Evolutionary conservation across 2,329 filamentous ascomycete species (phyloP), one percentile per base, ranked within the genome.

Genomic region (Aspergillus udagawae): DNA sequence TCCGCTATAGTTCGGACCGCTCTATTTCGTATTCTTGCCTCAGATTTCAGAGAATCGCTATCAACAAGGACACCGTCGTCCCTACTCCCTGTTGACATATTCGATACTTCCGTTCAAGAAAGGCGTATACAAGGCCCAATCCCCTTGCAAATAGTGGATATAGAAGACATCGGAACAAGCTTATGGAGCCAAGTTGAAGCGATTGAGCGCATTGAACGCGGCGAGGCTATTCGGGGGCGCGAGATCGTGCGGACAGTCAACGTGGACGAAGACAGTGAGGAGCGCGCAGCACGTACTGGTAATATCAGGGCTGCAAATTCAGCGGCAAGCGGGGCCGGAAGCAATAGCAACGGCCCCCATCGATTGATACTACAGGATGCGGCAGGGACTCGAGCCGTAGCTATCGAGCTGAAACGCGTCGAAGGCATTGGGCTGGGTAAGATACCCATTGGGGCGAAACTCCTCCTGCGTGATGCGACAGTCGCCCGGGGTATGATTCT

Each of bases 171-270:
- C 21, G 83, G 87, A 2, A 82, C 83, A 53, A 91, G 88, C 65
- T 83, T 89, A 52, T 96, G 92, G 91, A 88, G 91, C 62, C 91
- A 97, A 73, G 83, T 96, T 32, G 91, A 97, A 72, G 86, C 87
- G 35, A 84, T 82, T 45, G 80, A 79, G 52, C 77, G 80, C 8
- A 70, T 83, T 2, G 81, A 84, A 64, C 75, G 77, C 12, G 74
- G 79, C 4, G 77, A 81, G 57, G 75, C 79, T 2, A 71, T 79
- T n/a, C 77, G 78, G 44, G 94, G 94, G 0, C 78, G 92, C 9
- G 89, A 97, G 71, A 85, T 99, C 29, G 85, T 97, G 20, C 83
- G 93, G 3, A 83, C 94, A 0, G 82, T 86, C 0, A 80, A 80
- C 3, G 80, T 80, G 10, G 81, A 80, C 1, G 80, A 80, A 4